Evolutionary conservation across 1,284 basidiomycete genomes (phyloP).

Genomic region (Apiotrichum sp.): DNA sequence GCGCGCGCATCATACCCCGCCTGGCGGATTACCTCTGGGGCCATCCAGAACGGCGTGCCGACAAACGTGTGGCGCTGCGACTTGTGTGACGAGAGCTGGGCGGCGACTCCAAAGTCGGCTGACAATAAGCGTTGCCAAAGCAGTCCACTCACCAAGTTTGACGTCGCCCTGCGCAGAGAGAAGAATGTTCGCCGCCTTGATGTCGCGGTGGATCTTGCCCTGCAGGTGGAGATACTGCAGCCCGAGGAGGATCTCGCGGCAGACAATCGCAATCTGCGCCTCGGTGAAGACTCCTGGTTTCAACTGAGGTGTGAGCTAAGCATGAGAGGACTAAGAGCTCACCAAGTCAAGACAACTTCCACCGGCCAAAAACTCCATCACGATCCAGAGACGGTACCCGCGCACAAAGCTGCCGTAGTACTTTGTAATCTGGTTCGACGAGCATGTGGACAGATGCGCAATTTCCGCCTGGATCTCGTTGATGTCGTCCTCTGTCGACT

Average conservation of each 20-base stretch:
- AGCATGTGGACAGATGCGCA: slow-evolving; percentile 87
- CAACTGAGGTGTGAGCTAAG: slow-evolving; percentile 48
- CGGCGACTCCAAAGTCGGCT: slow-evolving; percentile 96
- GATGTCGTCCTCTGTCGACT: slow-evolving; percentile 83
- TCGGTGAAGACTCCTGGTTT: slow-evolving; percentile 88
- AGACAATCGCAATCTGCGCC: slow-evolving; percentile 86
- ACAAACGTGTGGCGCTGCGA: slow-evolving; percentile 92
- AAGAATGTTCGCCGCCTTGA: slow-evolving; percentile 96
- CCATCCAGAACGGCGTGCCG: slow-evolving; percentile 99
- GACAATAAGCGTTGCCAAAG: slow-evolving; percentile 26
- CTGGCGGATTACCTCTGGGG: slow-evolving; percentile 94
- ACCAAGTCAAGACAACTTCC: slow-evolving; percentile 92
- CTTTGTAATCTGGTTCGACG: slow-evolving; percentile 89
- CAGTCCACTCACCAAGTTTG: slow-evolving; percentile 59
- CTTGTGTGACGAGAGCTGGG: slow-evolving; percentile 76
- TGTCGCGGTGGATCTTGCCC: slow-evolving; percentile 95
- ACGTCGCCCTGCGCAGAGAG: slow-evolving; percentile 85
- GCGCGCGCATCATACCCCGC: slow-evolving; percentile 94
- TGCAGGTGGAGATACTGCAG: slow-evolving; percentile 90
- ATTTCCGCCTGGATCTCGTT: slow-evolving; percentile 98
- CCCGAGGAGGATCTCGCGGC: slow-evolving; percentile 86
- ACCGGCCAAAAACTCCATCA: slow-evolving; percentile 98
- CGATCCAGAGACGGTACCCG: slow-evolving; percentile 96
- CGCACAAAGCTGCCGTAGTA: slow-evolving; percentile 97
- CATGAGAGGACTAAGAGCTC: slow-evolving; percentile 8